phyloP scores from a whole-genome alignment of 116 monocot species.

The Iris pallida region DNA sequence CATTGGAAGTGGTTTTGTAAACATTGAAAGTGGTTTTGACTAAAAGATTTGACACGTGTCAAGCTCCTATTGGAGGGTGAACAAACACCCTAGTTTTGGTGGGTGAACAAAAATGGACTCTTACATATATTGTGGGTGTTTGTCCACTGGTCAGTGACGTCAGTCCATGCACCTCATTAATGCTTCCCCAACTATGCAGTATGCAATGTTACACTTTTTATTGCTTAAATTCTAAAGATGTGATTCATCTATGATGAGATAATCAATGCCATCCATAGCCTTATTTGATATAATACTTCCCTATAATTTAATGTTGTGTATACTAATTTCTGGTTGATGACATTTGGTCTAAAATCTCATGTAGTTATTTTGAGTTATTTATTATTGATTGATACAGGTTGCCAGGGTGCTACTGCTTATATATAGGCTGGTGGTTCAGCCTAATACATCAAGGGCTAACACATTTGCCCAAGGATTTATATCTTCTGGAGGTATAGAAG shows the following conservation, averaged over 20 bases:
- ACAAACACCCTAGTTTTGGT: no score
- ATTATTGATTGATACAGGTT: slow-evolving; percentile 47
- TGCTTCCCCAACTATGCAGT: no score
- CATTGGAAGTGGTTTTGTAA: no score
- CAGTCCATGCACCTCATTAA: no score
- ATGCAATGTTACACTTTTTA: no score
- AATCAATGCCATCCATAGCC: not conserved
- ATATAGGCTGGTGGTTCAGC: slow-evolving; percentile 86
- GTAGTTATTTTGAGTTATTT: slow-evolving; percentile 6
- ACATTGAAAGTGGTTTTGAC: no score
- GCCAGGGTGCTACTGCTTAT: slow-evolving; percentile 87
- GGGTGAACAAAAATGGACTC: no score
- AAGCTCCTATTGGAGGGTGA: no score
- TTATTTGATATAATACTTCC: not conserved
- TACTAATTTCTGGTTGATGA: slow-evolving; percentile 1
- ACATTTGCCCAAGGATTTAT: slow-evolving; percentile 80
- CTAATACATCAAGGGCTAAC: slow-evolving; percentile 71
- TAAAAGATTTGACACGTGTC: no score
- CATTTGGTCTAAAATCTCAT: not conserved
- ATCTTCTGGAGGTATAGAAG: slow-evolving; percentile 77
- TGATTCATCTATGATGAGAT: not conserved
- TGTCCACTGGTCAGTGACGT: no score
- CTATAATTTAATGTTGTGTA: not conserved
- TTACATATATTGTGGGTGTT: no score
- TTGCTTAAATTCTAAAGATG: no score